Percentiles rank a stretch among this genome's conserved stretches.
phyloP scores from a whole-genome alignment of 148 eudicot genomes.

The Chenopodium berlandieri region DNA sequence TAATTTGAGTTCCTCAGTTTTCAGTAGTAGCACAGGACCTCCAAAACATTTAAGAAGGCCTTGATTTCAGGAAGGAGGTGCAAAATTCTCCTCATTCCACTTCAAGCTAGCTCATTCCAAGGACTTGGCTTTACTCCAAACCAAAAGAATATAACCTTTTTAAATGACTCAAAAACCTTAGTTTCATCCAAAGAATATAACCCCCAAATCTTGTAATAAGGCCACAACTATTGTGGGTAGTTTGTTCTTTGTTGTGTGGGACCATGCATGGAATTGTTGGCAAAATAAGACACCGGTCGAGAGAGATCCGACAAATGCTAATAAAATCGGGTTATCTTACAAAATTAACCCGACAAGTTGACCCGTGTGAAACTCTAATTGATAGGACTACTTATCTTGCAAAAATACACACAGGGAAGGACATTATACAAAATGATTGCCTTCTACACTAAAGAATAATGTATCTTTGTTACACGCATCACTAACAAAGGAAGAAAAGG shows the following conservation, averaged over 20 bases:
- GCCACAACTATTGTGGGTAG: constrained; percentile 55
- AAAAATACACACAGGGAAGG: no score
- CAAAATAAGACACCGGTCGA: constrained; percentile 80
- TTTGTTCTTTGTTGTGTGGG: constrained; percentile 67
- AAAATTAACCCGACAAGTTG: no score
- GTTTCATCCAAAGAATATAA: constrained; percentile 29
- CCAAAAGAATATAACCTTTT: constrained; percentile 64
- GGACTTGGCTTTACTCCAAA: constrained; percentile 71
- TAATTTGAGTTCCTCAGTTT: no score
- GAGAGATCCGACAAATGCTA: constrained; percentile 50
- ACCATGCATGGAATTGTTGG: constrained; percentile 89
- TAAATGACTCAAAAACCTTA: constrained; percentile 58
- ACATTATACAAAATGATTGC: no score
- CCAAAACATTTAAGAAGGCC: no score
- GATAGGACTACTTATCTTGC: no score
- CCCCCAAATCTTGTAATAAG: constrained; percentile 57
- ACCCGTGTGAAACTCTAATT: no score
- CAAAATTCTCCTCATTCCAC: constrained; percentile 45
- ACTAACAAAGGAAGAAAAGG: no score
- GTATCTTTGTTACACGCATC: no score
- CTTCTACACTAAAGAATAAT: no score
- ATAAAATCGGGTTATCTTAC: constrained; percentile 28
- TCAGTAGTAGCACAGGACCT: no score
- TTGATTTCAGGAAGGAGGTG: not conserved
- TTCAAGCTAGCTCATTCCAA: constrained; percentile 64